These are phyloP conservation scores for Talinum fruticosum DNA, from an alignment of 148 eudicot genomes.

Conservation along the genomic window DNA sequence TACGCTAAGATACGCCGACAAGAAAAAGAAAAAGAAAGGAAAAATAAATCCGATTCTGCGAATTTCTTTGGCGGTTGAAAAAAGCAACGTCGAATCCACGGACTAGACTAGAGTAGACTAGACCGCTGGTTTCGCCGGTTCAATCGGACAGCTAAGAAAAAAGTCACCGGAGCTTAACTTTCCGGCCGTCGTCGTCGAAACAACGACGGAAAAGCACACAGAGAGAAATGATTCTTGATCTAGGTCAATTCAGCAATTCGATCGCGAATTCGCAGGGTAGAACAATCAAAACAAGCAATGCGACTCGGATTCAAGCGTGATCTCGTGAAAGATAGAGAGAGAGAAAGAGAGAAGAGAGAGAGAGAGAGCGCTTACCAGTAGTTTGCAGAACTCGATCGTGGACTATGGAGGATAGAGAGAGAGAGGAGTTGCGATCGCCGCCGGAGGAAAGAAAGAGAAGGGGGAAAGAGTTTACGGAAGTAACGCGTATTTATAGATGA, in stretches of 20 bases:
- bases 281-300: neutral
- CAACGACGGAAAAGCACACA: neutral
- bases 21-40: neutral
- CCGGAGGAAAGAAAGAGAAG: neutral
- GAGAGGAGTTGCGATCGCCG: neutral
- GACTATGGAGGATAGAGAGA: neutral
- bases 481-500: constrained; percentile 18
- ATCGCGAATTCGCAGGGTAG: neutral
- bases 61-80: neutral
- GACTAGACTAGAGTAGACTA: neutral
- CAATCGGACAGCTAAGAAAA: neutral
- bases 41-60: neutral
- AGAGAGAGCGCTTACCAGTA: neutral
- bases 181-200: neutral
- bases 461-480: neutral
- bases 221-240: neutral
- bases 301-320: neutral
- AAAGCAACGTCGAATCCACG: neutral
- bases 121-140: neutral
- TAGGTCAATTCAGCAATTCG: neutral
- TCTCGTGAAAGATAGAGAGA: neutral
- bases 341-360: neutral
- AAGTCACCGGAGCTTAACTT: neutral
- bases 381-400: neutral
- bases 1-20: constrained; percentile 15